phyloP scores from a whole-genome alignment of 331 rosid genomes.

The Erythrophleum ivorense region DNA sequence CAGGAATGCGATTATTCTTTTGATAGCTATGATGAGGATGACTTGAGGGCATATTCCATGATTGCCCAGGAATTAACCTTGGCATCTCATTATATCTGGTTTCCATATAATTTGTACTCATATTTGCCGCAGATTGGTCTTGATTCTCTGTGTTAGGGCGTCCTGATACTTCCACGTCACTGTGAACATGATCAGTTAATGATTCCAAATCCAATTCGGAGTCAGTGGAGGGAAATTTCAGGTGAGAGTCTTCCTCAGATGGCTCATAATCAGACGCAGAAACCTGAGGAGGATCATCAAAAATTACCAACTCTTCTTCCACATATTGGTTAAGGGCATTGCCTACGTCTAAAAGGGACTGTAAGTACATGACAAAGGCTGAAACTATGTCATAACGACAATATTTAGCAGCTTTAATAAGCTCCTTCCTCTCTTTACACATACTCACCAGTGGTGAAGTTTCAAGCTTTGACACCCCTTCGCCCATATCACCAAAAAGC shows the following conservation, averaged over 20 bases:
- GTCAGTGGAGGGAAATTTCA: slow-evolving; percentile 32
- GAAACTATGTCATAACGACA: slow-evolving; percentile 38
- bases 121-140: not conserved
- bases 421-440: slow-evolving; percentile 44
- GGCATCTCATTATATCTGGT: slow-evolving; percentile 4
- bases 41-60: not conserved
- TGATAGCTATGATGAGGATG: not conserved
- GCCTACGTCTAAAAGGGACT: slow-evolving; percentile 39
- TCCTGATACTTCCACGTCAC: slow-evolving; percentile 12
- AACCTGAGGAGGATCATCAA: slow-evolving; percentile 17
- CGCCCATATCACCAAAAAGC: slow-evolving; percentile 23
- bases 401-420: slow-evolving; percentile 33
- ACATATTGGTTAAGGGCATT: slow-evolving; percentile 44
- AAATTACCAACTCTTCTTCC: slow-evolving; percentile 35
- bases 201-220: slow-evolving; percentile 30
- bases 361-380: slow-evolving; percentile 33
- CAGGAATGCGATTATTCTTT: not conserved
- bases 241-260: slow-evolving; percentile 16
- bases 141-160: not conserved
- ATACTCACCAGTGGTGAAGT: slow-evolving; percentile 35
- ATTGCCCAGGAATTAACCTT: not conserved
- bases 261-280: slow-evolving; percentile 27
- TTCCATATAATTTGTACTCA: not conserved
- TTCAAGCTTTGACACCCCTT: slow-evolving; percentile 25
- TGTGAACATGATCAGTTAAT: not conserved